Evolutionary conservation across 192 early-diverging fungal genomes (phyloP), one percentile per base, ranked within the genome.

Genomic region (Diversispora epigaea): DNA sequence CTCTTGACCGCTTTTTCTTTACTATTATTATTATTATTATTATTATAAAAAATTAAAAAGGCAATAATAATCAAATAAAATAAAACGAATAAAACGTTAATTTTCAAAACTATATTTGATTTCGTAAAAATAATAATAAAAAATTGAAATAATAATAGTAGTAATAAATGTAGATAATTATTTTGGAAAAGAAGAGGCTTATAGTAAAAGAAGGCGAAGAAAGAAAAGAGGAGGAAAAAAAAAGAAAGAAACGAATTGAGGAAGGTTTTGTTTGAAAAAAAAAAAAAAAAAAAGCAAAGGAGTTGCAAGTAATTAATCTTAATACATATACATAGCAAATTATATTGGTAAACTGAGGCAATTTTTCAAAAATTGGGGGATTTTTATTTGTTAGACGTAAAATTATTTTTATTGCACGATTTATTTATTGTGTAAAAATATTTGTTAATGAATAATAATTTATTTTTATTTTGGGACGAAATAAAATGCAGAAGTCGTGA

Each of bases 231-330:
- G 17, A 58, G 25, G 57, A 58, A 22, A 22, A 58, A 58, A 10
- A 25, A 11, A 25, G 12, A 58, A 57, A 58, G 25, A 22, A 9
- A 22, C 17, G 54, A n/a, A 55, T 11, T 22, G 25, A n/a, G n/a
- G 25, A 58, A 11, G 7, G 12, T 58, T 58, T 58, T 58, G 57
- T 22, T 58, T 22, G 7, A 11, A 57, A 57, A 57, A 57, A 57
- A 52, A 52, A 57, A 57, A 52, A 52, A 52, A 52, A 52, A 57
- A 58, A 58, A 58, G 57, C 22, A 58, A 22, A 25, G 57, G 6
- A 7, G 57, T 58, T 32, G 57, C 57, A 58, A 58, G 57, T 58
- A 58, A 58, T 58, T 22, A 9, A 58, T 58, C n/a, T 25, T 58
- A 58, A 58, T 58, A 58, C 57, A 58, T 58, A 8, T 22, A 58